Conservation (phyloP, 2,329 filamentous ascomycete species). For the Diaporthe capsici region DNA sequence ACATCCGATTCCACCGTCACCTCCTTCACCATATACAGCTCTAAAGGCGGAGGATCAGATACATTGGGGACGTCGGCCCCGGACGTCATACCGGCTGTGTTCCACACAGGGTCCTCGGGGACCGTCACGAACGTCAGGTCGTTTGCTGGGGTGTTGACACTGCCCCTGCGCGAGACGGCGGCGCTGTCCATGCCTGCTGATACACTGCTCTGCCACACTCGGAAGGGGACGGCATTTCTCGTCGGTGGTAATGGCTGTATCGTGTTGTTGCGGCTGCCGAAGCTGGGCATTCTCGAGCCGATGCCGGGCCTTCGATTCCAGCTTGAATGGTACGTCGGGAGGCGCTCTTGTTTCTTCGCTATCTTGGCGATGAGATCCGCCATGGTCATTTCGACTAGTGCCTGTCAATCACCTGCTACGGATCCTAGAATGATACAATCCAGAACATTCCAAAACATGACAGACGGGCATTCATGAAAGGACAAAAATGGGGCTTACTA, state of each 20-base stretch:
- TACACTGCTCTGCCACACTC: slow-evolving; percentile 7
- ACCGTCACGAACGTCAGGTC: neutral
- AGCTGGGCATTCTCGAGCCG: neutral
- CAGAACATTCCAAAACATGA: neutral
- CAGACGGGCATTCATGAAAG: neutral
- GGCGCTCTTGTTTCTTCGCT: slow-evolving; percentile 26
- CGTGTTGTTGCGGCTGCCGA: slow-evolving; percentile 6
- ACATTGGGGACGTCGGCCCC: neutral
- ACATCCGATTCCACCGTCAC: slow-evolving; percentile 22
- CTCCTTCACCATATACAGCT: slow-evolving; percentile 34
- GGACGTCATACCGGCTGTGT: neutral
- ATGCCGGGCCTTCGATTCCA: neutral
- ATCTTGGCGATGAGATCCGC: slow-evolving; percentile 59
- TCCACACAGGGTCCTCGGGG: neutral
- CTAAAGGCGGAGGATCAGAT: neutral
- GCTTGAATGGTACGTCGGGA: slow-evolving; percentile 15
- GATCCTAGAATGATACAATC: neutral
- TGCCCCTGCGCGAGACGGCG: slow-evolving; percentile 1
- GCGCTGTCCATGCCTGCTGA: slow-evolving; percentile 18
- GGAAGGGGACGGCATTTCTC: slow-evolving; percentile 24
- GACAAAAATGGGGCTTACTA: neutral
- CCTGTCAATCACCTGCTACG: neutral
- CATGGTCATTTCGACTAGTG: slow-evolving; percentile 59
- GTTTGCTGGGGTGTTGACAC: neutral
- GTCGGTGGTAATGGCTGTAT: slow-evolving; percentile 10